These are phyloP conservation scores for Salvia rosmarinus DNA, from an alignment of 257 asterid genomes.

Conservation along the genomic window DNA sequence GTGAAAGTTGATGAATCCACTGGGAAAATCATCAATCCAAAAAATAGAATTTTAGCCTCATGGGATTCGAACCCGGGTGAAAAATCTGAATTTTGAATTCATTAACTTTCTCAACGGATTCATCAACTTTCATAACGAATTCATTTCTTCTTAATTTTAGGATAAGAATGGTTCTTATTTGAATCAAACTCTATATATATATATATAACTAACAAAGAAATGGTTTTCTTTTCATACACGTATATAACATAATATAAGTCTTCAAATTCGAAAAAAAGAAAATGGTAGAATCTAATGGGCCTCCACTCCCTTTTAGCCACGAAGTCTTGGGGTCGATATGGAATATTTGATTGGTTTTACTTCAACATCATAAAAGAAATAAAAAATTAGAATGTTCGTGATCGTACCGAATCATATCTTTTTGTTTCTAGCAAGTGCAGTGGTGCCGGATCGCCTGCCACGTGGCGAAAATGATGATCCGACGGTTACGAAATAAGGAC, in stretches of 20 bases:
- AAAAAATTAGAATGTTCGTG: slow-evolving; percentile 10
- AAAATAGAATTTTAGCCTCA: too few relatives aligned
- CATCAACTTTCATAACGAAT: too few relatives aligned
- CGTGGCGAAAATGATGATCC: slow-evolving; percentile 16
- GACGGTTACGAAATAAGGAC: not conserved
- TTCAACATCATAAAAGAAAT: slow-evolving; percentile 28
- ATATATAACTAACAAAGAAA: not conserved
- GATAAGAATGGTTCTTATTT: too few relatives aligned
- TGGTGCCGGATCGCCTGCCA: slow-evolving; percentile 10
- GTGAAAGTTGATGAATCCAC: too few relatives aligned
- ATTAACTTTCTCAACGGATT: too few relatives aligned
- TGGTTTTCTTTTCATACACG: not conserved
- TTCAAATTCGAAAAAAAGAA: not conserved
- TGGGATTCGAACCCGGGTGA: too few relatives aligned
- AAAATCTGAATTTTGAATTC: too few relatives aligned
- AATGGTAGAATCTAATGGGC: not conserved
- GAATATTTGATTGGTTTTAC: slow-evolving; percentile 32
- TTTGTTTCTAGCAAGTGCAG: too few relatives aligned
- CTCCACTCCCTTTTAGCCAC: slow-evolving; percentile 27
- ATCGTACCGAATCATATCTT: not conserved
- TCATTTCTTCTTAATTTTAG: too few relatives aligned
- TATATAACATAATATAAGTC: too few relatives aligned
- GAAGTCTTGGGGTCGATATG: slow-evolving; percentile 31
- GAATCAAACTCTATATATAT: too few relatives aligned
- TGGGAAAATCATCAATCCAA: too few relatives aligned